phyloP scores from a whole-genome alignment of 2,329 filamentous ascomycete species.

The Endothia cerciana region DNA sequence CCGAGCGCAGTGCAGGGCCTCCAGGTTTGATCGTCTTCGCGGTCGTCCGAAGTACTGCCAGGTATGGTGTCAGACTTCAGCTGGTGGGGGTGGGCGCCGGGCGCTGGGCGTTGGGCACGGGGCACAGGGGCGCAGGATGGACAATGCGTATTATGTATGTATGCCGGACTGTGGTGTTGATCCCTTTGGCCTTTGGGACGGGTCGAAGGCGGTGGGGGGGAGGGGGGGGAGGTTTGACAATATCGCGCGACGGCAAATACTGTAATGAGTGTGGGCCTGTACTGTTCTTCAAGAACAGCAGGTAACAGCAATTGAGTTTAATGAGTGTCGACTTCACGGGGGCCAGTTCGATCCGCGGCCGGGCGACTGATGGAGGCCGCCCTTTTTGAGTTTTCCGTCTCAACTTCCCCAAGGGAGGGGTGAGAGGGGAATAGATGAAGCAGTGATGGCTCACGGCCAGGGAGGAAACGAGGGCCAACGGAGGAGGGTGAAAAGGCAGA shows the following conservation, averaged over 20 bases:
- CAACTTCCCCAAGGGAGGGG: constrained; percentile 8
- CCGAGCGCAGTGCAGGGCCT: constrained; percentile 2
- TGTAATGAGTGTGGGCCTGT: neutral
- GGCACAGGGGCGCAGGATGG: constrained; percentile 15
- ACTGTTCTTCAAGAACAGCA: neutral
- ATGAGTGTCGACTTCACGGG: constrained; percentile 12
- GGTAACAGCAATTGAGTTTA: constrained; percentile 14
- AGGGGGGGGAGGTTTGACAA: neutral
- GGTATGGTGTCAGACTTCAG: constrained; percentile 20
- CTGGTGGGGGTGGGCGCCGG: neutral
- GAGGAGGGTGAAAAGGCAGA: neutral
- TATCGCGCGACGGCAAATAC: neutral
- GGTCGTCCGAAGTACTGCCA: constrained; percentile 23
- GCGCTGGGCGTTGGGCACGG: neutral
- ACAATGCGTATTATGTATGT: constrained; percentile 21
- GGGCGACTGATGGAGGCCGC: constrained; percentile 16
- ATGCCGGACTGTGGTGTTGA: neutral
- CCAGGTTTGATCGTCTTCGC: constrained; percentile 27
- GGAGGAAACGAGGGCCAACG: neutral
- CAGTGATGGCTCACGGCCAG: neutral
- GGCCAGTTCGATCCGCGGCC: constrained; percentile 4
- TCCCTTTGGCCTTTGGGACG: neutral
- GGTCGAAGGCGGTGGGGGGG: no score
- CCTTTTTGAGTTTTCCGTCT: constrained; percentile 17
- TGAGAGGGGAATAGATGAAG: neutral